These are phyloP conservation scores for Ramularia collo-cygni DNA, from an alignment of 2,329 filamentous ascomycete species.

Conservation along the genomic window DNA sequence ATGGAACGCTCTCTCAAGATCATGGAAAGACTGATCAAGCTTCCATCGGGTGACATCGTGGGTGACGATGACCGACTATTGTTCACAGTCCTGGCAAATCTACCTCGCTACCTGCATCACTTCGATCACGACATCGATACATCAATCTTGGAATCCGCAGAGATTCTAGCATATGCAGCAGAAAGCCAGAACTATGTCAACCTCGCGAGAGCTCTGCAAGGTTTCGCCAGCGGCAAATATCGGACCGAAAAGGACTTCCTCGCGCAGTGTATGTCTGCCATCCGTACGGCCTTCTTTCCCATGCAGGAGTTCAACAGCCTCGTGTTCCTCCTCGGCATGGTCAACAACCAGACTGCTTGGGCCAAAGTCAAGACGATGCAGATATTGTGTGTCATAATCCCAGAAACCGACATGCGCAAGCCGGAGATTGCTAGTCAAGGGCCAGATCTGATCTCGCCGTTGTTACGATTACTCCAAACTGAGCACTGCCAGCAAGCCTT, in stretches of 20 bases:
- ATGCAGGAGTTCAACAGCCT: slow-evolving; percentile 76
- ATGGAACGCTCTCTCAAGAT: slow-evolving; percentile 70
- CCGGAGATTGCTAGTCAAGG: slow-evolving; percentile 84
- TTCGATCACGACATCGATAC: slow-evolving; percentile 61
- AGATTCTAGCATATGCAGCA: slow-evolving; percentile 63
- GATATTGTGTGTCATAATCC: slow-evolving; percentile 75
- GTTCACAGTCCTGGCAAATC: slow-evolving; percentile 82
- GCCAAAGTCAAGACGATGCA: slow-evolving; percentile 92
- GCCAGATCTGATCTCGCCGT: slow-evolving; percentile 87
- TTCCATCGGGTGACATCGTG: slow-evolving; percentile 73
- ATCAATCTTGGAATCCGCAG: slow-evolving; percentile 56
- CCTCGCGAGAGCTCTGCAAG: slow-evolving; percentile 62
- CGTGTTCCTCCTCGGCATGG: slow-evolving; percentile 80
- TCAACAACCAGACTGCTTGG: slow-evolving; percentile 84
- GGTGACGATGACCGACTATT: slow-evolving; percentile 77
- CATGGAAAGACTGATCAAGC: slow-evolving; percentile 67
- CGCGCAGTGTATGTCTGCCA: slow-evolving; percentile 61
- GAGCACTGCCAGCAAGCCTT: slow-evolving; percentile 90
- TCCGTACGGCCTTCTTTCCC: slow-evolving; percentile 74
- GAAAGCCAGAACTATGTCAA: slow-evolving; percentile 62
- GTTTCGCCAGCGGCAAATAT: slow-evolving; percentile 62
- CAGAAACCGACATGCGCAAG: slow-evolving; percentile 87
- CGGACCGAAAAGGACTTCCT: slow-evolving; percentile 69
- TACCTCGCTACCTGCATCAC: slow-evolving; percentile 74
- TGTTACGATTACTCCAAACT: slow-evolving; percentile 82